Evolutionary conservation across 495 filamentous ascomycete genomes (phyloP).

Genomic region (Tuber aestivum): DNA sequence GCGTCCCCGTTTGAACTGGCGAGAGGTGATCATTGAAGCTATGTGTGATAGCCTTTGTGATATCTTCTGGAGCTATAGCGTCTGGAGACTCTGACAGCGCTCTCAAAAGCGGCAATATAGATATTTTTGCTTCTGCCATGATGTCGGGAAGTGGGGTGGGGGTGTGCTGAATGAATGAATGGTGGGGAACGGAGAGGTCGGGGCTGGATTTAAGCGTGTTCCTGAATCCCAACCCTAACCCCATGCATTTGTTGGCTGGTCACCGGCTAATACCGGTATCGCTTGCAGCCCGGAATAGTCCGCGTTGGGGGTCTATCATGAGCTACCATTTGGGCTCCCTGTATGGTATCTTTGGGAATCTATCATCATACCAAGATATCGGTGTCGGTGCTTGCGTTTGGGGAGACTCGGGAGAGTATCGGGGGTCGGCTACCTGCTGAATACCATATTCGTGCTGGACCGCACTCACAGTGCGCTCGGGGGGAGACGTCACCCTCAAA

Average conservation of each 20-base stretch:
- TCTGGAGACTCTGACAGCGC: slow-evolving; percentile 65
- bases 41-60: slow-evolving; percentile 76
- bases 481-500: background rate
- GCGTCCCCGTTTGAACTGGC: slow-evolving; percentile 71
- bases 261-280: too few relatives aligned
- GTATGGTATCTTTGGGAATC: background rate
- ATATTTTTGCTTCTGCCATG: slow-evolving; percentile 36
- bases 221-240: background rate
- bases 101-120: slow-evolving; percentile 75
- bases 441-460: background rate
- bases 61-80: slow-evolving; percentile 65
- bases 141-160: slow-evolving; percentile 11
- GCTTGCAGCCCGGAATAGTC: background rate
- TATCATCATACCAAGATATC: background rate
- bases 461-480: background rate
- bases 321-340: background rate
- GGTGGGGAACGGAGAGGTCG: background rate
- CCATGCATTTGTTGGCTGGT: background rate
- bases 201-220: background rate
- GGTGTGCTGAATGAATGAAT: background rate
- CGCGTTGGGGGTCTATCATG: background rate
- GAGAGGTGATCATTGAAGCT: slow-evolving; percentile 84
- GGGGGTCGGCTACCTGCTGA: background rate
- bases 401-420: background rate
- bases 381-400: background rate